Base-by-base conservation (phyloP, 1,284 basidiomycete species). In the Papiliotrema laurentii region DNA sequence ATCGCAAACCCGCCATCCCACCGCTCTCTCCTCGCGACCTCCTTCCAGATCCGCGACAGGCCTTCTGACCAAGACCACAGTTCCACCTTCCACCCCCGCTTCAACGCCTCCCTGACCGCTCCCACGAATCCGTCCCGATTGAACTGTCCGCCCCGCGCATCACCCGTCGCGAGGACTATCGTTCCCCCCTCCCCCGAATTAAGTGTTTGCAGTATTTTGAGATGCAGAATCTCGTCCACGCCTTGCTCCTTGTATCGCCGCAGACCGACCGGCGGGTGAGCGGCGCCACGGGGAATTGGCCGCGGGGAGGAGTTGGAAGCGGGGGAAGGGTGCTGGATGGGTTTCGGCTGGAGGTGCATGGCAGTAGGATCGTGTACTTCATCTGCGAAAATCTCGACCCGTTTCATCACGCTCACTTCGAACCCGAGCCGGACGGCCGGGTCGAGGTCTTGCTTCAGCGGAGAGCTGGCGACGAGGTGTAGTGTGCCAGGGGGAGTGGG, bases 41-140 rank as follows among this genome's bases (percentile, higher is more conserved):
- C 65, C 45, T 33, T 51, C 64, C 68, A 65, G 25, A 56, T 45
- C 36, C 61, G 21, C 22, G 59, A 61, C 25, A 66, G 41, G 22
- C 59, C 66, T 63, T 45, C 61, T 60, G 43, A 70, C 40, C 40
- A 74, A 1, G 64, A 59, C 67, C 60, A 70, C n/a, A 93, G 66
- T 74, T 93, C 90, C 14, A 93, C 88, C 52, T 77, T 79, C 90
- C 89, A 93, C 2, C 89, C 89, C 46, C 83, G 81, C 70, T 83
- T 83, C 61, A 92, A 72, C 10, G 90, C 89, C 11, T 83, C 83
- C 47, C 86, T 77, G 13, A 90, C 87, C 45, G 85, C 85, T 0
- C 89, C 87, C 25, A 89, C 69, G 72, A 92, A 93, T 3, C 89
- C 89, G 60, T 89, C 85, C 53, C 87, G 85, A 68, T 84, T 90